Conservation (phyloP, 179 eudicot genomes). For the Pouteria campechiana region DNA sequence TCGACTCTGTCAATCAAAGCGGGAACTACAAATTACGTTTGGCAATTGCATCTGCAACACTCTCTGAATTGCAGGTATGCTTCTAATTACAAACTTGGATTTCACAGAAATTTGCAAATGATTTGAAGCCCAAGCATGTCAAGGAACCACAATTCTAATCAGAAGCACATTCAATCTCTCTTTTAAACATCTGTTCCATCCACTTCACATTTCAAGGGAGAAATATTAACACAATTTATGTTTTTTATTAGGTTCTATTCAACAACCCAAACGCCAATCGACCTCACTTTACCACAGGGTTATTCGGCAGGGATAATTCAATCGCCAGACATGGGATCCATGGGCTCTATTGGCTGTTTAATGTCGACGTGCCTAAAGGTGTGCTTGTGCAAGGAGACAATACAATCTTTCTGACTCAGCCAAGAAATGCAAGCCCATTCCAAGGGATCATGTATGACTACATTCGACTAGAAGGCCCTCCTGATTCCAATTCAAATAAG, state of each 20-base stretch:
- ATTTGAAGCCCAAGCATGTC: too few relatives aligned
- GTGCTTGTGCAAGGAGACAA: slow-evolving; percentile 48
- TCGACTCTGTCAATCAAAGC: slow-evolving; percentile 18
- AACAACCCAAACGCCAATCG: slow-evolving; percentile 39
- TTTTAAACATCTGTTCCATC: too few relatives aligned
- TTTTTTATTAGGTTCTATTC: slow-evolving; percentile 37
- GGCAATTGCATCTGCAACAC: slow-evolving; percentile 80
- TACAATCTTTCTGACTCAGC: slow-evolving; percentile 59
- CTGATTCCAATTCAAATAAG: too few relatives aligned
- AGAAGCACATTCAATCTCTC: too few relatives aligned
- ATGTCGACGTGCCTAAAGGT: slow-evolving; percentile 34
- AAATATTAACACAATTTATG: neutral
- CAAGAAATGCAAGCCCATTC: slow-evolving; percentile 52
- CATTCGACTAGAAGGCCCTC: slow-evolving; percentile 79
- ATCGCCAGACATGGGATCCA: slow-evolving; percentile 93
- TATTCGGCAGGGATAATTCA: slow-evolving; percentile 72
- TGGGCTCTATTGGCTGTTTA: slow-evolving; percentile 73
- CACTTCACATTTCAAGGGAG: too few relatives aligned
- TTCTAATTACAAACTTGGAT: too few relatives aligned
- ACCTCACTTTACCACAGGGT: slow-evolving; percentile 57
- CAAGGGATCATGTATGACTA: slow-evolving; percentile 87
- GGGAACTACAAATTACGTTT: slow-evolving; percentile 59
- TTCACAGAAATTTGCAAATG: too few relatives aligned
- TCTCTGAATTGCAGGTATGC: slow-evolving; percentile 63
- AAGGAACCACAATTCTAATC: too few relatives aligned